Evolutionary conservation across 495 filamentous ascomycete genomes (phyloP), one percentile per base, ranked within the genome.

Genomic region (Aspergillus egyptiacus): DNA sequence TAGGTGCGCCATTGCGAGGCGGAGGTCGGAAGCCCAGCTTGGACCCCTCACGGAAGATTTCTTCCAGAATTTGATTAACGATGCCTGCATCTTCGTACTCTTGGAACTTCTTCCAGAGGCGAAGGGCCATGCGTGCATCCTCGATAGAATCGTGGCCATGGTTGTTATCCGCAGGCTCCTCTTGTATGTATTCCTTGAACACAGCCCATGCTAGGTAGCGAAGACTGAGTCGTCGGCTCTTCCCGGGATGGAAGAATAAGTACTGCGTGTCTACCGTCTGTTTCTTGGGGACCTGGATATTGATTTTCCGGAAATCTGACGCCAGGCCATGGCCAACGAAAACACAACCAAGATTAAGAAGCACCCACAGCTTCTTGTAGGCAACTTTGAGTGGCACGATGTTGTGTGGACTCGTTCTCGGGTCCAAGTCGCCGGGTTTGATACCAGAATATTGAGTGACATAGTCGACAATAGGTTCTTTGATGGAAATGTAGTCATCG

Each of bases 351-450:
- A 96, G 76, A 61, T 99, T 97, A 7, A 97, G 78, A 6, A 99
- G 80, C 10, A 97, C 77, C 93, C 93, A 99, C 23, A 99, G 81
- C 60, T 95, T 95, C 62, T 97, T 99, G 72, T 97, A 97, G 6
- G 90, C 91, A 14, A 82, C 79, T 64, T 97, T 99, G 23, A 96
- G 74, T 8, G 84, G 75, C 6, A 97, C 86, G 0, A 96, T 76
- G 45, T 86, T 84, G 66, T 94, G 90, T 30, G 72, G 76, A 13
- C 87, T 87, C 6, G 75, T 78, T 24, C 71, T 72, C 3, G 81
- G 77, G 58, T 96, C 86, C 18, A 99, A 73, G 61, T 99, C 93
- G 0, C 83, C 85, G 1, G 83, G 73, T 9, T 83, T 82, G 62
- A 99, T 91, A 30, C 93, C 93, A 6, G 91, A 96, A 67, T 84